Base-by-base conservation (phyloP, 2,329 filamentous ascomycete genomes). In the Stromatinia cepivora region DNA sequence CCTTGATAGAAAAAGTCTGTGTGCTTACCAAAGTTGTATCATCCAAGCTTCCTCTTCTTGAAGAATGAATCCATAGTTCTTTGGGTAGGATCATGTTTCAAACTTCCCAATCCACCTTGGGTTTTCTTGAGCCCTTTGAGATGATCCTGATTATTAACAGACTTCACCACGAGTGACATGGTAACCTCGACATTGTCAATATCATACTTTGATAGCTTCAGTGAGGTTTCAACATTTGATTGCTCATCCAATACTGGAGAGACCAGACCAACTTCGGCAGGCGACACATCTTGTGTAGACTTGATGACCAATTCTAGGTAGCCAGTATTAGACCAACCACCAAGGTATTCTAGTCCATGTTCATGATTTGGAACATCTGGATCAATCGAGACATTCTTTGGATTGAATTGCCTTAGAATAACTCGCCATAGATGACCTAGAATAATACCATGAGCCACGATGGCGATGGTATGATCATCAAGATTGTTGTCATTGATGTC, bases 381-480 rank as follows among this genome's bases (percentile, higher is more conserved):
- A 7, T 78, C 79, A 36, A 87, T 73, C 1, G 76, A 75, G 9
- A 76, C 72, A 69, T 70, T 73, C 42, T 20, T 71, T 58, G 67
- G 76, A 69, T 72, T 78, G 70, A 92, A 85, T 4, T 86, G 83
- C 17, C 81, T 79, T 10, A 90, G 80, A 20, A 97, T 78, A 17
- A 84, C 83, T 68, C 85, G 84, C 84, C 91, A 89, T 0, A 97
- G 79, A 45, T 87, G 84, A 2, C 87, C 87, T 3, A 97, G 84
- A 53, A 97, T 88, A 71, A 97, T 89, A 22, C 94, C 93, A 76
- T 97, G 94, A 2, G 93, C 90, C 4, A 97, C 90, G 20, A 97
- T 81, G 1, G 88, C 89, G 17, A 93, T 81, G 2, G 82, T 80
- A 9, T 78, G 75, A 15, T 82, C 78, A 13, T 75, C 70, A 9